A percentile compares a stretch with the other conserved stretches of the same genome.
These are phyloP conservation scores for Pythium utonaiense DNA, from an alignment of 352 stramenopile species.

Conservation along the genomic window DNA sequence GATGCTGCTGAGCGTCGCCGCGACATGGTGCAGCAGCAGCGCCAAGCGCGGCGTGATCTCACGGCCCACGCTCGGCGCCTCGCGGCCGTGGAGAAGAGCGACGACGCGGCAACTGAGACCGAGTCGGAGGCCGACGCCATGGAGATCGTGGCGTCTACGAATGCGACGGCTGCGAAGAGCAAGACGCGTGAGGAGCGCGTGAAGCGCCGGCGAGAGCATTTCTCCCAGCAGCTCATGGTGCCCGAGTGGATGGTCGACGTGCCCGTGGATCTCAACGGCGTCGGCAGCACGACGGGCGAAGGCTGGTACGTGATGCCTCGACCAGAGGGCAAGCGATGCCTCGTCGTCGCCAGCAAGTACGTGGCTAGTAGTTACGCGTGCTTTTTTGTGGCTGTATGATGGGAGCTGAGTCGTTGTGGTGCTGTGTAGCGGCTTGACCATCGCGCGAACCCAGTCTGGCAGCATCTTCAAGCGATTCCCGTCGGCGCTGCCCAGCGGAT, in stretches of 20 bases:
- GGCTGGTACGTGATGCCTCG: conserved; percentile 90
- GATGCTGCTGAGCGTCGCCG: conserved; percentile 54
- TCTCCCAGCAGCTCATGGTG: conserved; percentile 78
- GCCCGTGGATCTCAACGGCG: conserved; percentile 79
- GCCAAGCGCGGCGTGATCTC: conserved; percentile 72
- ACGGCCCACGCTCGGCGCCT: conserved; percentile 74
- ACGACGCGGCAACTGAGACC: conserved; percentile 15
- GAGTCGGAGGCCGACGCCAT: conserved; percentile 27
- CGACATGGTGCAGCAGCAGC: conserved; percentile 61
- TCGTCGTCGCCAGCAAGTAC: conserved; percentile 86
- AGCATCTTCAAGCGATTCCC: conserved; percentile 84
- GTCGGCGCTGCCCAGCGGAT: conserved; percentile 77
- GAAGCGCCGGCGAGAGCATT: conserved; percentile 69
- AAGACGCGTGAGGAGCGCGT: conserved; percentile 74
- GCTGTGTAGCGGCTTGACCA: conserved; percentile 55
- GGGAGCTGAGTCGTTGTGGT: background rate
- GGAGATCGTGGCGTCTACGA: conserved; percentile 12
- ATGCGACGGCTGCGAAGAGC: conserved; percentile 33
- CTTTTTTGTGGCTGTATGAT: background rate
- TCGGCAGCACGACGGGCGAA: conserved; percentile 52
- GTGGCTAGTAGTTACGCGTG: conserved; percentile 4
- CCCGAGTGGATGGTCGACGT: conserved; percentile 91
- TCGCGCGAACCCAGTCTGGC: conserved; percentile 76
- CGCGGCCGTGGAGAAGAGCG: conserved; percentile 28
- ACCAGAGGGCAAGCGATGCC: conserved; percentile 88